These are phyloP conservation scores for Phragmites australis DNA, from an alignment of 176 grass and related monocot species.

Conservation along the genomic window DNA sequence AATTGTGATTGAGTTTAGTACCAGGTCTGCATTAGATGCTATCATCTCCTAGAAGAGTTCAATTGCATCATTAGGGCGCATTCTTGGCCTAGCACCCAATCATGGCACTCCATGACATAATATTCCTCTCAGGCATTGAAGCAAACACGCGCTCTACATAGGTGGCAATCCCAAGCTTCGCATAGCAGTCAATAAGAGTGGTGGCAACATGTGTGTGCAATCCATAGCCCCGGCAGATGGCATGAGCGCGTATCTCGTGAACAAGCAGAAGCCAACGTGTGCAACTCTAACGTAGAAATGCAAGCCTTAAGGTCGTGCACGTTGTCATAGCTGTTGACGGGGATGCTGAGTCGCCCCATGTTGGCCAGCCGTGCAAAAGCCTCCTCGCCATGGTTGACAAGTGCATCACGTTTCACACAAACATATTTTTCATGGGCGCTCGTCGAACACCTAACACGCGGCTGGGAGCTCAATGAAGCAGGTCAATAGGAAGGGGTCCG, in stretches of 20 bases:
- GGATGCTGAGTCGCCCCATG: conserved; percentile 54
- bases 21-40: conserved; percentile 42
- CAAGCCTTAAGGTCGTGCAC: conserved; percentile 78
- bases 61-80: conserved; percentile 58
- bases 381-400: conserved; percentile 63
- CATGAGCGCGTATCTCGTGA: conserved; percentile 57
- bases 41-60: conserved; percentile 76
- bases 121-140: conserved; percentile 59
- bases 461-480: conserved; percentile 60
- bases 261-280: conserved; percentile 34
- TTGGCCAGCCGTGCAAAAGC: conserved; percentile 52
- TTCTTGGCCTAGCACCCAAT: conserved; percentile 81
- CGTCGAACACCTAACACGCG: conserved; percentile 76
- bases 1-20: conserved; percentile 65
- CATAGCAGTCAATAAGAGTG: conserved; percentile 82
- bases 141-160: conserved; percentile 58
- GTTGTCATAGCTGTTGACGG: conserved; percentile 74
- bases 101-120: conserved; percentile 96
- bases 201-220: conserved; percentile 63
- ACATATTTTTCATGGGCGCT: conserved; percentile 66
- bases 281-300: conserved; percentile 54
- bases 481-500: conserved; percentile 72
- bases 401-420: conserved; percentile 74
- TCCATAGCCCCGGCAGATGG: conserved; percentile 35
- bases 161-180: conserved; percentile 58